A percentile compares a stretch with the other conserved stretches of the same genome.
Evolutionary conservation across 495 filamentous ascomycete genomes (phyloP).

Genomic region (Venustampulla echinocandica): DNA sequence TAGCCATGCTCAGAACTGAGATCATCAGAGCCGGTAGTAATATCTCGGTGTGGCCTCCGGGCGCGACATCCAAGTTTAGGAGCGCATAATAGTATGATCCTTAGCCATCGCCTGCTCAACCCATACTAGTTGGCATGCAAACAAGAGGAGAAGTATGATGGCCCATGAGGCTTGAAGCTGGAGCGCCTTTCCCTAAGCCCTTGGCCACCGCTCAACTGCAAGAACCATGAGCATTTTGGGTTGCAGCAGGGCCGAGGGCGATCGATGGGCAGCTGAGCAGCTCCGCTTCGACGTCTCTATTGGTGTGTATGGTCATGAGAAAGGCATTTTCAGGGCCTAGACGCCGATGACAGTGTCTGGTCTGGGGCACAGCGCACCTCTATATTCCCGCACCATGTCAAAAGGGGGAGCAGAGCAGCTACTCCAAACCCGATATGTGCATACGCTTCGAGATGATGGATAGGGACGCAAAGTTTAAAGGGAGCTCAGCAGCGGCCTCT

Average conservation of each 20-base stretch:
- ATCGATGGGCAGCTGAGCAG: slow-evolving; percentile 2
- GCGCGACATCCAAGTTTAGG: too few species aligned
- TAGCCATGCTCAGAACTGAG: not conserved
- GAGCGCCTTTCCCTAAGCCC: not conserved
- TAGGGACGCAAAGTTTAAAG: slow-evolving; percentile 5
- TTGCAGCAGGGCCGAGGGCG: not conserved
- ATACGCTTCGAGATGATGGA: not conserved
- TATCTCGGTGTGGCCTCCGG: too few species aligned
- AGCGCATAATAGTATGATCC: too few species aligned
- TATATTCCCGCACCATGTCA: not conserved
- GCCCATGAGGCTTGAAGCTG: not conserved
- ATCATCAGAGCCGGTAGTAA: too few species aligned
- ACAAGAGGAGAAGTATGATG: not conserved
- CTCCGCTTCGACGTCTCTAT: not conserved
- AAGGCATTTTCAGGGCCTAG: not conserved
- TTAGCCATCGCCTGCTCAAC: too few species aligned
- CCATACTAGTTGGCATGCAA: too few species aligned
- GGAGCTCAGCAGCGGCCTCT: not conserved
- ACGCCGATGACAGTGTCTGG: not conserved
- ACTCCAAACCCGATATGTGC: not conserved
- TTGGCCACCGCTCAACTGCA: not conserved
- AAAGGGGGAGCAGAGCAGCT: not conserved
- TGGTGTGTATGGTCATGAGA: not conserved
- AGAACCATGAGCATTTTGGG: not conserved
- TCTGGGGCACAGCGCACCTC: not conserved